A percentile compares a stretch with the other conserved stretches of the same genome.
Evolutionary conservation across 768 basidiomycete genomes (phyloP).

Genomic region (Exidia glandulosa): DNA sequence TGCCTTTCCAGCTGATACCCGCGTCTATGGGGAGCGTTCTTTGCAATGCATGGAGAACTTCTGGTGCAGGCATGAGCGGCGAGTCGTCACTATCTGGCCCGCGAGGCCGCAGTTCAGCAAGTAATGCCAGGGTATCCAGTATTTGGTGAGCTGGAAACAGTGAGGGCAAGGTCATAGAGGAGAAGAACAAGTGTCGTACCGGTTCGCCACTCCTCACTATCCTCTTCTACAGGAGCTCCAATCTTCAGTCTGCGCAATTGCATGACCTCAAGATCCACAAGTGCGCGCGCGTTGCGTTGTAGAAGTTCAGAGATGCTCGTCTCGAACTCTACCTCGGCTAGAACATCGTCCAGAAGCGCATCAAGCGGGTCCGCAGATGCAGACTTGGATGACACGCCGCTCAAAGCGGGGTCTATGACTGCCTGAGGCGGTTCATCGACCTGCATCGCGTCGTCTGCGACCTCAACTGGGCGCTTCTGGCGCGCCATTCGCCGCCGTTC

Average conservation of each 20-base stretch:
- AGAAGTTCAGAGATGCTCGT: slow-evolving; percentile 58
- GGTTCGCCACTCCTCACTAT: slow-evolving; percentile 73
- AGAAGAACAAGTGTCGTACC: slow-evolving; percentile 36
- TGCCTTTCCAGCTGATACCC: slow-evolving; percentile 64
- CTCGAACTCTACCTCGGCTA: slow-evolving; percentile 56
- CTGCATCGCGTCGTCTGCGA: no score
- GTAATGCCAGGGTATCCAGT: slow-evolving; percentile 51
- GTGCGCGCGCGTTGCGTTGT: slow-evolving; percentile 50
- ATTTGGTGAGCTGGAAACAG: slow-evolving; percentile 53
- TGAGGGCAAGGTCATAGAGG: neutral
- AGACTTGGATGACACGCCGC: slow-evolving; percentile 8
- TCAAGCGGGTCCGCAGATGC: slow-evolving; percentile 34
- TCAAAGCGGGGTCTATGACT: slow-evolving; percentile 5
- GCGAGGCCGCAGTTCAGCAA: slow-evolving; percentile 65
- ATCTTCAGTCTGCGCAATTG: slow-evolving; percentile 45
- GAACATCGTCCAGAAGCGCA: slow-evolving; percentile 31
- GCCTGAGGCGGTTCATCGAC: slow-evolving; percentile 7
- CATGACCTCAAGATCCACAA: slow-evolving; percentile 52
- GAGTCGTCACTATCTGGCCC: slow-evolving; percentile 27
- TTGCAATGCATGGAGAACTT: slow-evolving; percentile 60
- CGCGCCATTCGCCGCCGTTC: slow-evolving; percentile 18
- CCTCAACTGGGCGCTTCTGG: no score
- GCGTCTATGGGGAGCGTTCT: slow-evolving; percentile 52
- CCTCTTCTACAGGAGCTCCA: slow-evolving; percentile 31
- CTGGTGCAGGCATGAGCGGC: slow-evolving; percentile 50